Conservation (phyloP, 495 filamentous ascomycete species). For the Talaromyces thailandensis region DNA sequence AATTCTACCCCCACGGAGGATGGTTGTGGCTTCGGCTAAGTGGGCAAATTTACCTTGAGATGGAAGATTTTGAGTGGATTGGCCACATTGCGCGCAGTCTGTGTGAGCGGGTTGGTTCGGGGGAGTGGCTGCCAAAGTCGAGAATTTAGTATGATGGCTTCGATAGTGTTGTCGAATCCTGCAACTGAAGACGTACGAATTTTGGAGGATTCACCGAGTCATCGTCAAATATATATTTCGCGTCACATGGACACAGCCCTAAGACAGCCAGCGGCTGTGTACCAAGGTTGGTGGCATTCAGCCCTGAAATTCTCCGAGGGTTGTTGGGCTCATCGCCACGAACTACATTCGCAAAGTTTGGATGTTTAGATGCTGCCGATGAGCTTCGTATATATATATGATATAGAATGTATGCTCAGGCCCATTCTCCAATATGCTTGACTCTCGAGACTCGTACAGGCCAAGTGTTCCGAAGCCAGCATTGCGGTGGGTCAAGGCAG, state of each 20-base stretch:
- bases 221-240: neutral
- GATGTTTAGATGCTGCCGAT: neutral
- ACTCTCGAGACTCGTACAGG: neutral
- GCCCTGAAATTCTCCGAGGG: neutral
- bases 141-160: neutral
- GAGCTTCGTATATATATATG: neutral
- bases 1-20: slow-evolving; percentile 48
- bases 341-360: neutral
- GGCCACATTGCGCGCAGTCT: slow-evolving; percentile 51
- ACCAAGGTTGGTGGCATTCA: neutral
- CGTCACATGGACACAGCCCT: neutral
- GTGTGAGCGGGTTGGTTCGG: slow-evolving; percentile 47
- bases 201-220: neutral
- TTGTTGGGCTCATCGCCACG: neutral
- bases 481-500: neutral
- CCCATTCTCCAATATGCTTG: neutral
- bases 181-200: neutral
- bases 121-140: slow-evolving; percentile 28
- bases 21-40: slow-evolving; percentile 63
- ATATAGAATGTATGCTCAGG: neutral
- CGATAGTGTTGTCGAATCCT: neutral
- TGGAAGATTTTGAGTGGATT: slow-evolving; percentile 68
- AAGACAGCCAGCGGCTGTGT: neutral
- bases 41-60: slow-evolving; percentile 71
- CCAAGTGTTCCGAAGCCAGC: neutral